Evolutionary conservation across 805 yeast genomes (phyloP), one percentile per base, ranked within the genome.

Genomic region (Candida namnaoensis): DNA sequence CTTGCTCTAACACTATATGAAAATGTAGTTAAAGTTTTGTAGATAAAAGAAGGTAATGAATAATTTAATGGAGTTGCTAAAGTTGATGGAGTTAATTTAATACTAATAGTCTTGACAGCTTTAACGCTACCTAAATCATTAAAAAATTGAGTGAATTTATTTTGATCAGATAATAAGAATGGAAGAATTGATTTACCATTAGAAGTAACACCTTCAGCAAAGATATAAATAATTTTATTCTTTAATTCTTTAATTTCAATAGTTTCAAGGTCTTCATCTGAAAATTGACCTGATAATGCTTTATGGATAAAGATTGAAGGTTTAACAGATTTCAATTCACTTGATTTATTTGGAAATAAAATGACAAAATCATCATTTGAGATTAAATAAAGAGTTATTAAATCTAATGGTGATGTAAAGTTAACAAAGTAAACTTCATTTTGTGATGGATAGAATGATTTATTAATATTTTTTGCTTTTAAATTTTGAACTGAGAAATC

Each of bases 131-230:
- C 28, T 9, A 47, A 19, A 7, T 40, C 23, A 3, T 39, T 27
- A 27, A 46, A 38, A 32, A 62, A 49, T 3, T 41, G 39, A 12
- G 47, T 43, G 40, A 64, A 49, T 6, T 45, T 30, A 0, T 23
- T 12, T n/a, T 54, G 57, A 30, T 30, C 33, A 6, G 45, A 46
- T 11, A 63, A 36, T 5, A 65, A 63, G 42, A 84, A 73, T 4
- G 87, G 78, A 46, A 90, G 67, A 1, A 90, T 55, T 0, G 88
- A 79, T 46, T 80, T 79, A 39, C 95, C 93, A 56, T 90, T 91
- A 0, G 95, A 78, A 0, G 95, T 71, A 0, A 95, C 85, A 0
- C 95, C 95, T 54, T 88, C 97, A 3, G 81, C 69, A 44, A 88
- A 77, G 23, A 83, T 49, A 40, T 72, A 80, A 5, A 78, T 68